Evolutionary conservation across 116 monocot species (phyloP), one percentile per base, ranked within the genome.

Genomic region (Trichopus zeylanicus): DNA sequence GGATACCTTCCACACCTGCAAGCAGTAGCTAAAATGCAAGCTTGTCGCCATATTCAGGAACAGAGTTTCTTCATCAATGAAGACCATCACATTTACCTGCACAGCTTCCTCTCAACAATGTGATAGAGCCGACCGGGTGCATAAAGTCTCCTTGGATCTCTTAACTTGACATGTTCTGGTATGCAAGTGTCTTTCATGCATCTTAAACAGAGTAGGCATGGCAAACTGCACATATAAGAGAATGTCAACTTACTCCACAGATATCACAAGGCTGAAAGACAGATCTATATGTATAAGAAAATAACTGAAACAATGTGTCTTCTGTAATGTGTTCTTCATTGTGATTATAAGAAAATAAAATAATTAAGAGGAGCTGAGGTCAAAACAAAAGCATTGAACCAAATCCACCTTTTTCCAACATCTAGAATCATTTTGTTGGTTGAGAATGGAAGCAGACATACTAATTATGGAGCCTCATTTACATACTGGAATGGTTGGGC

Each of bases 111-210:
- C 59, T 97, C 97, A 10, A 91, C 84, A 59, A 97, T 91, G 48
- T 97, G 97, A 73, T 97, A 97, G 33, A 97, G 58, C 15, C 91
- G 78, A 23, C 97, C 97, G 23, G 97, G 97, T 48, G 84, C 91
- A 67, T 97, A 97, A 31, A 97, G 84, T 61, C 97, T 55, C 48
- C 97, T 81, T 59, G 91, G 97, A 67, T 97, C 97, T 56, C 67
- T 84, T 60, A 87, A 70, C 77, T 68, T 84, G 23, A 53, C 70
- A 34, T 87, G 27, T 67, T 91, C 87, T 3, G 91, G 85, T 74
- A 85, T 84, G 51, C 76, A 97, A 23, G 91, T 91, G 78, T 97
- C 97, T 65, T 63, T 81, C 84, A 91, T 66, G 60, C 97, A 97
- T 71, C 82, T 81, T 57, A 91, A 48, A 55, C 84, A 79, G 62